A percentile compares a stretch with the other conserved stretches of the same genome.
Evolutionary conservation across 2,329 filamentous ascomycete species (phyloP).

Genomic region (Alternaria brassicicola): DNA sequence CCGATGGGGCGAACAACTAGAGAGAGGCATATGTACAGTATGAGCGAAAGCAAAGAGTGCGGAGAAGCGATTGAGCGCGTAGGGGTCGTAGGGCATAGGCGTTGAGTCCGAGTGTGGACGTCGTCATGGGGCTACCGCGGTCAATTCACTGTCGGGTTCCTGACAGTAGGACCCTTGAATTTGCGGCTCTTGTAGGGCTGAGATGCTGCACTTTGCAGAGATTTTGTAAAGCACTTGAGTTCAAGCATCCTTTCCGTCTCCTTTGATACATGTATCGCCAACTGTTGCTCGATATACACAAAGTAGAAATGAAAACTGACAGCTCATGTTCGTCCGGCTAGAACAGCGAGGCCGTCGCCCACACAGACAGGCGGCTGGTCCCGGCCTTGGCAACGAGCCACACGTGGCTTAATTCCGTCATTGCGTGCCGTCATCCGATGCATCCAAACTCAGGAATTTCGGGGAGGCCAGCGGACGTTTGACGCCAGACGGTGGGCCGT

Average conservation of each 20-base stretch:
- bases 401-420: slow-evolving; percentile 11
- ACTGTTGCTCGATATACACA: background rate
- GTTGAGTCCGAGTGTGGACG: slow-evolving; percentile 3
- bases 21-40: slow-evolving; percentile 4
- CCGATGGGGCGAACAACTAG: slow-evolving; percentile 10
- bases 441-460: background rate
- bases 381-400: slow-evolving; percentile 10
- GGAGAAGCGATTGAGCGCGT: slow-evolving; percentile 5
- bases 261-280: background rate
- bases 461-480: background rate
- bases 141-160: slow-evolving; percentile 10
- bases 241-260: background rate
- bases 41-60: background rate
- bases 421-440: slow-evolving; percentile 10
- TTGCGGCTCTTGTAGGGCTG: slow-evolving; percentile 17
- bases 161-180: slow-evolving; percentile 8
- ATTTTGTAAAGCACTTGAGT: background rate
- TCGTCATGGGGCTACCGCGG: slow-evolving; percentile 12
- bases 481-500: background rate
- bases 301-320: background rate
- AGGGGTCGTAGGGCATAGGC: slow-evolving; percentile 1
- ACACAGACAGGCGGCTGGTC: slow-evolving; percentile 6
- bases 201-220: background rate
- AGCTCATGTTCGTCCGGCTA: background rate
- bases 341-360: slow-evolving; percentile 1